A percentile compares a stretch with the other conserved stretches of the same genome.
Conservation (phyloP, 495 filamentous ascomycete species). For the Aspergillus diversus region DNA sequence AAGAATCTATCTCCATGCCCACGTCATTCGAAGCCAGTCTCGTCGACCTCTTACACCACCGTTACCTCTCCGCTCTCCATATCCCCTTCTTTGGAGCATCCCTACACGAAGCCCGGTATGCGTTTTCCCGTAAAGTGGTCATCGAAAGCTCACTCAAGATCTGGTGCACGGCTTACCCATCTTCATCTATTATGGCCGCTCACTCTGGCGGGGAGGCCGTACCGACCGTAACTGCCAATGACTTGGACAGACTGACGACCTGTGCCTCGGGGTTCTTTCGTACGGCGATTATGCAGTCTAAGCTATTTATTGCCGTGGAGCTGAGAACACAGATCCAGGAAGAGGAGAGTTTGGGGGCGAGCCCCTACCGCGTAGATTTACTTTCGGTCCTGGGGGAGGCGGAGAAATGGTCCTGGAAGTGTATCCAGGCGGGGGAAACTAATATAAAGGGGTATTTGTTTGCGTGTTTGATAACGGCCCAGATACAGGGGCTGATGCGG, state of each 20-base stretch:
- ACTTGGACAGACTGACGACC: constrained; percentile 45
- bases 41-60: constrained; percentile 49
- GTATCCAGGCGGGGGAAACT: constrained; percentile 54
- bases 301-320: constrained; percentile 50
- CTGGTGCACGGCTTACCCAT: constrained; percentile 46
- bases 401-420: constrained; percentile 42
- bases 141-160: constrained; percentile 55
- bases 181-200: constrained; percentile 28
- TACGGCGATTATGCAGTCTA: constrained; percentile 42
- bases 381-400: constrained; percentile 50
- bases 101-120: constrained; percentile 45
- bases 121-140: constrained; percentile 51
- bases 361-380: constrained; percentile 49
- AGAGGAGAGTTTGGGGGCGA: constrained; percentile 50
- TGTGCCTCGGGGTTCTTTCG: constrained; percentile 55
- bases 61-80: constrained; percentile 53
- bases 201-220: constrained; percentile 14
- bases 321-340: constrained; percentile 54
- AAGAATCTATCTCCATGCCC: constrained; percentile 15
- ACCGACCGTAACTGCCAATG: constrained; percentile 28
- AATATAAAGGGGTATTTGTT: constrained; percentile 62
- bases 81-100: constrained; percentile 47
- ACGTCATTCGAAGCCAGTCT: constrained; percentile 39
- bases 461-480: constrained; percentile 39
- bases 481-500: constrained; percentile 47